These are phyloP conservation scores for Zelonia costaricensis DNA, from an alignment of 208 protist species.

Conservation along the genomic window DNA sequence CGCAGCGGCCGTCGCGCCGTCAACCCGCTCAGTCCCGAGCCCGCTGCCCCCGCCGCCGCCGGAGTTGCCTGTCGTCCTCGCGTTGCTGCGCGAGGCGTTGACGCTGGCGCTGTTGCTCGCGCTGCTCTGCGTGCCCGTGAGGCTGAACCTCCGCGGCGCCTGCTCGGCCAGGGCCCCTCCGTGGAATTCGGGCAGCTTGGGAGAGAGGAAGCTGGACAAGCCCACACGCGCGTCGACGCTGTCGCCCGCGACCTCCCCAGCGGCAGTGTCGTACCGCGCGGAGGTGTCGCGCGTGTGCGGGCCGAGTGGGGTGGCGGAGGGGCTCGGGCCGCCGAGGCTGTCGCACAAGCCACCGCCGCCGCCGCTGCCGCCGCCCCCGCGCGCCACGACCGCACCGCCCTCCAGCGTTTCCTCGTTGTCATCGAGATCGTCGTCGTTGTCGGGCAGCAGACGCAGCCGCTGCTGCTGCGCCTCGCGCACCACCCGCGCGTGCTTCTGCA, in stretches of 20 bases:
- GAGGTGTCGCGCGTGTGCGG: not conserved
- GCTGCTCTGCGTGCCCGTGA: not conserved
- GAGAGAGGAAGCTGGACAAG: not conserved
- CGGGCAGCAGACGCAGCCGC: conserved; percentile 18
- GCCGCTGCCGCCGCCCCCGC: conserved; percentile 6
- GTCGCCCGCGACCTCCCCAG: not conserved
- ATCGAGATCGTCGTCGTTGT: conserved; percentile 3
- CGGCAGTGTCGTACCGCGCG: not conserved
- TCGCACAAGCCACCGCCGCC: not conserved
- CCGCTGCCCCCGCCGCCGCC: no score
- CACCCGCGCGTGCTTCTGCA: conserved; percentile 42
- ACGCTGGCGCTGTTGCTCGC: no score
- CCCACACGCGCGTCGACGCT: not conserved
- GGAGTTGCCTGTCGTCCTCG: no score
- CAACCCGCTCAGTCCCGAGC: no score
- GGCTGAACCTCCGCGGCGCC: not conserved
- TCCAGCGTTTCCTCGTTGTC: not conserved
- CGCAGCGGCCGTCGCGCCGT: no score
- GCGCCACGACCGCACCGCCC: not conserved
- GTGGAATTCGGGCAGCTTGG: conserved; percentile 10
- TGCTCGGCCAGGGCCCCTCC: not conserved
- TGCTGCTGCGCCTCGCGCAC: conserved; percentile 30
- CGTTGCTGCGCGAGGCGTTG: no score
- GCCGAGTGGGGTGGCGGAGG: not conserved
- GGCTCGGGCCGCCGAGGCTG: not conserved